Base-by-base conservation (phyloP, 202 grass and related monocot genomes). In the Musa balbisiana region DNA sequence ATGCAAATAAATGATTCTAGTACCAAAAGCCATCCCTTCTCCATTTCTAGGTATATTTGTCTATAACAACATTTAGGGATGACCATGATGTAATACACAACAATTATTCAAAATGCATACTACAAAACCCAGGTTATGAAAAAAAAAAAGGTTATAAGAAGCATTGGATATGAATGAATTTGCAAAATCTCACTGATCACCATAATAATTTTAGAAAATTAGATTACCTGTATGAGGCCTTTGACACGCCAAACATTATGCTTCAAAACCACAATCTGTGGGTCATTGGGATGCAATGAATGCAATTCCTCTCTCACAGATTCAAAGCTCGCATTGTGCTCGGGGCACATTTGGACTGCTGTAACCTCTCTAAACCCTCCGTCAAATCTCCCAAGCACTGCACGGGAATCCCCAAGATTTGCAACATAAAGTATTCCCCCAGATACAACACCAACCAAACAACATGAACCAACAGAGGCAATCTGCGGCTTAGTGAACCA, bases 361-460 rank as follows among this genome's bases (percentile, higher is more conserved):
- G 25, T 82, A 14, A 80, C 16, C 12, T 84, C 75, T 52, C 59
- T 76, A 27, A 33, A 63, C 1, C 82, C 84, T 14, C 56, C 49
- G 27, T 76, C 76, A 11, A 85, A 2, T 66, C 79, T 78, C 16
- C 86, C 89, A 22, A 92, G 52, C 67, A 92, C 84, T n/a, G 84
- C 89, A 49, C 89, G 86, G 13, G 89, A 92, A 84, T 92, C 86
- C 1, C 89, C 86, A n/a, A 76, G 56, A 78, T 92, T 92, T 17
- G 89, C 89, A 8, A 92, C 73, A 71, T 86, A 92, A 70, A 92
- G 90, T 17, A 80, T 64, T 11, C 86, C 86, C 69, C 76, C 50
- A 25, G 76, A 77, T 74, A 92, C 74, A 20, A 92, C 22, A 54
- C 90, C 86, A 51, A 75, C 64, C 66, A 92, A 77, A 82, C 90